Base-by-base conservation (phyloP, 805 yeast species). In the Candida khao-thaluensis region DNA sequence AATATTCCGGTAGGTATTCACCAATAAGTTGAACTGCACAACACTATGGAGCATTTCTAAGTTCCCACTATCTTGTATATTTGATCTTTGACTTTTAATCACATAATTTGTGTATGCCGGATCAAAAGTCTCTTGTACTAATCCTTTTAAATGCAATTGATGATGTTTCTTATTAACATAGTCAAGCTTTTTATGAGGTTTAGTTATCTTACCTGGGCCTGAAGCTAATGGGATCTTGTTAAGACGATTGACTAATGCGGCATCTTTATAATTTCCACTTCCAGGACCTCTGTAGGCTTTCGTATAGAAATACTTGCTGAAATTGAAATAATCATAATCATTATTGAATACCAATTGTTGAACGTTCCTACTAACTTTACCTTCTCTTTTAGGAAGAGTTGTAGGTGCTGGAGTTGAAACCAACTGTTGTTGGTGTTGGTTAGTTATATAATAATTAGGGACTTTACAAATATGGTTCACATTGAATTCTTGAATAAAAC, bases 231-330 rank as follows among this genome's bases (percentile, higher is more conserved):
- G 63, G 30, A 69, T 59, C 37, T 57, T 57, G 48, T 66, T 69
- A 44, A 69, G 64, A 30, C 62, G 54, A 44, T 63, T 67, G 43
- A 66, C 60, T 28, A 69, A 46, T 2, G 71, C 62, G 1, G 70
- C 71, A 48, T 69, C 74, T 44, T 69, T 69, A 47, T 65, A 69
- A 42, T 67, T 69, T 2, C 74, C 74, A 30, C 67, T 61, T 2
- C 74, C 74, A 2, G 72, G 73, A 1, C 74, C 74, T 32, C 73
- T 54, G 40, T 66, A 66, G 23, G 61, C 56, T 43, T 66, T 66
- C 16, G 62, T 57, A 44, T 67, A 69, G 46, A 57, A 68, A 47
- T 69, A 69, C 44, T 64, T 68, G 27, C 64, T 53, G 34, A 57
- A 56, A 40, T 59, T 59, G 44, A 53, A 52, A 17, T 57, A 54